Evolutionary conservation across 1,139 yeast genomes (phyloP), one percentile per base, ranked within the genome.

Genomic region (Lodderomyces oxycetoniae): DNA sequence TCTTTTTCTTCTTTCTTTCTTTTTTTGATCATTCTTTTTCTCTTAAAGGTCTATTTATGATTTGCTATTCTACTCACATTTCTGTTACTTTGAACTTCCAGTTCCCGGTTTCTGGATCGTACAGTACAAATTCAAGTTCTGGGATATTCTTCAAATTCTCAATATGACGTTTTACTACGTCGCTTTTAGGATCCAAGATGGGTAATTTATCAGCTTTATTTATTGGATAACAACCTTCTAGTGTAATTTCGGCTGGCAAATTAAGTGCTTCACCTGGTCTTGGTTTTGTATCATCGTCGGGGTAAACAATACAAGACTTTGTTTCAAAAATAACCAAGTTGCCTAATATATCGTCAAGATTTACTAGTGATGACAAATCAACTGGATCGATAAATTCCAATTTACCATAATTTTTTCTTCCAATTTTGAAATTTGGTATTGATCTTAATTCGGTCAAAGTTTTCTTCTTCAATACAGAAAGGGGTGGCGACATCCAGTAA

Each of bases 401-500:
- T 37, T 71, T 66, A 32, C 98, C 99, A 51, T 66, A 78, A 31
- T 84, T 83, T 43, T 73, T 72, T 44, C 95, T 79, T 3, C 98
- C 98, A 39, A 93, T 77, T 19, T 72, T 73, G 54, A 89, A 81
- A 40, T 77, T 63, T 19, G 66, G 48, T n/a, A 91, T 80, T 9
- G 72, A 51, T 37, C 82, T 76, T 33, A 88, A 69, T 42, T 85
- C 82, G 8, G 76, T 61, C 31, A 84, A 63, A 0, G 87, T 56
- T 68, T 74, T 68, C 28, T 69, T 61, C 38, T 74, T 69, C 38
- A 91, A 63, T 35, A 78, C 78, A 5, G 77, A 71, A 31, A 81
- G 51, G 3, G 88, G 65, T 15, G 98, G 98, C 2, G 85, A 74
- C 33, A 81, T 80, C 88, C 95, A 91, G 58, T 89, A 93, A 2